These are phyloP conservation scores for Trifolium fragiferum DNA, from an alignment of 306 rosid species.

Conservation along the genomic window DNA sequence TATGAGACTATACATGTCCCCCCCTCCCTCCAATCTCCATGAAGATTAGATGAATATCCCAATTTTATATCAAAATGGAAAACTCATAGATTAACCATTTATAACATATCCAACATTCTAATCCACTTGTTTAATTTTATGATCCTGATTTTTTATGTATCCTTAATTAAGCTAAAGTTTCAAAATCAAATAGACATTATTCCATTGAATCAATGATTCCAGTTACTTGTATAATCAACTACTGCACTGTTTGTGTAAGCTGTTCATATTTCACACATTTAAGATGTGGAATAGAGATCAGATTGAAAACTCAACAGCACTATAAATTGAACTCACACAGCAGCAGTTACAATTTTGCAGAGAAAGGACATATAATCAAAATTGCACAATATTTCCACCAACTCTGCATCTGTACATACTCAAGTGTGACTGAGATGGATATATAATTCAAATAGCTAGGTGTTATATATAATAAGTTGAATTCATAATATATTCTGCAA, in stretches of 20 bases:
- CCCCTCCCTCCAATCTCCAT: background rate
- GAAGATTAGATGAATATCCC: background rate
- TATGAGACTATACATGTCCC: background rate
- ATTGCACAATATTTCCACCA: constrained; percentile 17
- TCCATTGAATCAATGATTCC: constrained; percentile 16
- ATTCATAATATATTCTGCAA: background rate
- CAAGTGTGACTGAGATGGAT: background rate
- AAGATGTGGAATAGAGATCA: background rate
- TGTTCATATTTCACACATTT: background rate
- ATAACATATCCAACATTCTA: no score
- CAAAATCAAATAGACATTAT: background rate
- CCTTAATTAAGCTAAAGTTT: background rate
- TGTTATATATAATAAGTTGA: background rate
- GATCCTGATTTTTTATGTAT: background rate
- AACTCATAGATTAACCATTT: background rate
- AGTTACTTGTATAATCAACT: background rate
- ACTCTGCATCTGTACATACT: constrained; percentile 5
- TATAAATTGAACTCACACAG: background rate
- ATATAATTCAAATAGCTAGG: no score
- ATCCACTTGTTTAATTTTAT: background rate
- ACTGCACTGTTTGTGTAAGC: background rate
- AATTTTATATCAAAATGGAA: background rate
- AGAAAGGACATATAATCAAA: constrained; percentile 7
- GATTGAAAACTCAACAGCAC: background rate
- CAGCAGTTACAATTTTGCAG: background rate